phyloP scores from a whole-genome alignment of 768 basidiomycete species.

The Tylopilus vinaceipallidus region DNA sequence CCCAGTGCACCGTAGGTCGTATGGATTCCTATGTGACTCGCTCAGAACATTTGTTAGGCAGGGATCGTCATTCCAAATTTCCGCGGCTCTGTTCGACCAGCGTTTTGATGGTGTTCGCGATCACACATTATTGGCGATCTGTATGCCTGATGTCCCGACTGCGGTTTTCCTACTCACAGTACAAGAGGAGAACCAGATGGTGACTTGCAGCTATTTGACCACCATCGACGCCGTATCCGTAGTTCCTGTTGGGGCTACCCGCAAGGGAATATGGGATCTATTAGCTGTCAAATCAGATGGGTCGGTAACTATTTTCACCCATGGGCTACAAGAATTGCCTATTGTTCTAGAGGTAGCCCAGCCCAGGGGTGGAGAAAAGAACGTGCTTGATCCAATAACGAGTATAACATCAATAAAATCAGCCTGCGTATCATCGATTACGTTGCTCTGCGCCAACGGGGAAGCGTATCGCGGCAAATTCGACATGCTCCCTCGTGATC shows the following conservation, averaged over 20 bases:
- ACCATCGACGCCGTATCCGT: conserved; percentile 49
- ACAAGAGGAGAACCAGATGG: conserved; percentile 36
- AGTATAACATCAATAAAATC: conserved; percentile 47
- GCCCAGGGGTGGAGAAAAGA: conserved; percentile 2
- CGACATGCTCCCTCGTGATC: conserved; percentile 54
- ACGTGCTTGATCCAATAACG: conserved; percentile 16
- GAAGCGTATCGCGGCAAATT: conserved; percentile 45
- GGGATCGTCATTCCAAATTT: conserved; percentile 33
- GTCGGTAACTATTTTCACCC: conserved; percentile 56
- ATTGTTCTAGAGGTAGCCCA: conserved; percentile 30
- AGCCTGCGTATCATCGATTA: conserved; percentile 48
- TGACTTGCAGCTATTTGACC: conserved; percentile 41
- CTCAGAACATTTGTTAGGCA: conserved; percentile 14
- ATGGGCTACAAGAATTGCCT: conserved; percentile 50
- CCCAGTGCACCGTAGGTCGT: conserved; percentile 48
- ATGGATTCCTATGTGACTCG: not conserved
- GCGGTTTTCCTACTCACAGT: conserved; percentile 50
- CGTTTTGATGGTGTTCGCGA: conserved; percentile 56
- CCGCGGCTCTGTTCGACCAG: conserved; percentile 60
- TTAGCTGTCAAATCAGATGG: conserved; percentile 61
- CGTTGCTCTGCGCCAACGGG: conserved; percentile 53
- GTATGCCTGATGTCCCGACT: conserved; percentile 45
- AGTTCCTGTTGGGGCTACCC: conserved; percentile 59
- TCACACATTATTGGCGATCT: conserved; percentile 55
- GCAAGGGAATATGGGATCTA: conserved; percentile 64